Evolutionary conservation across 495 filamentous ascomycete genomes (phyloP).

Genomic region (Aspergillus biplanus): DNA sequence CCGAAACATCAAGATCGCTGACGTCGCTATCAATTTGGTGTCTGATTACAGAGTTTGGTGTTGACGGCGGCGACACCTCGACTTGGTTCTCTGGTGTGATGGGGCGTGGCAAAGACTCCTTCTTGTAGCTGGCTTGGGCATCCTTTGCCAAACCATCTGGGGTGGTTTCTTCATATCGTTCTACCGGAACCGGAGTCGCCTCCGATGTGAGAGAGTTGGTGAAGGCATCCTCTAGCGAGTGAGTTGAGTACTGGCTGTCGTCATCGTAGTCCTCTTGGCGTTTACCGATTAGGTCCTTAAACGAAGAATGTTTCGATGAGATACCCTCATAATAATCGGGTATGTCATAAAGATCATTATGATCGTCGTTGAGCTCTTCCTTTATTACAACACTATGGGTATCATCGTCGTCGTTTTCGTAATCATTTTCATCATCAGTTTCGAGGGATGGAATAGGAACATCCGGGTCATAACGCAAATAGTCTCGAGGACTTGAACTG

Average conservation of each 20-base stretch:
- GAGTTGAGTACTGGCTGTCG: constrained; percentile 55
- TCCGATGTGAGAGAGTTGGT: constrained; percentile 13
- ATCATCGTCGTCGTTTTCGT: constrained; percentile 62
- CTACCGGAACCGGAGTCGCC: constrained; percentile 23
- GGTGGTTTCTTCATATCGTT: background rate
- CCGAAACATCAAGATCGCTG: constrained; percentile 33
- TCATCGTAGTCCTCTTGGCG: constrained; percentile 37
- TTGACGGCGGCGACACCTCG: constrained; percentile 66
- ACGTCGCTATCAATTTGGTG: constrained; percentile 58
- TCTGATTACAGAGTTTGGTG: constrained; percentile 93
- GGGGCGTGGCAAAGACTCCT: constrained; percentile 57
- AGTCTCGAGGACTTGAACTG: constrained; percentile 55
- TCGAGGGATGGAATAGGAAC: constrained; percentile 79
- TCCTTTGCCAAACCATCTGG: background rate
- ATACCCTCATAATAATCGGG: constrained; percentile 56
- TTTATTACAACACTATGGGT: constrained; percentile 69
- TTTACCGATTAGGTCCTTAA: constrained; percentile 45
- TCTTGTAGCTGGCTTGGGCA: constrained; percentile 21
- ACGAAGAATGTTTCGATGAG: constrained; percentile 52
- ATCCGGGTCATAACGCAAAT: constrained; percentile 74
- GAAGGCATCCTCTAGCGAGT: constrained; percentile 36
- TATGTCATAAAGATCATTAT: constrained; percentile 71
- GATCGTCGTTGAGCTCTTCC: constrained; percentile 54
- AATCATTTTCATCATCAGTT: constrained; percentile 58
- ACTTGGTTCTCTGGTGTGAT: constrained; percentile 64